phyloP scores from a whole-genome alignment of 2,329 filamentous ascomycete genomes.

The Neurospora sp. region DNA sequence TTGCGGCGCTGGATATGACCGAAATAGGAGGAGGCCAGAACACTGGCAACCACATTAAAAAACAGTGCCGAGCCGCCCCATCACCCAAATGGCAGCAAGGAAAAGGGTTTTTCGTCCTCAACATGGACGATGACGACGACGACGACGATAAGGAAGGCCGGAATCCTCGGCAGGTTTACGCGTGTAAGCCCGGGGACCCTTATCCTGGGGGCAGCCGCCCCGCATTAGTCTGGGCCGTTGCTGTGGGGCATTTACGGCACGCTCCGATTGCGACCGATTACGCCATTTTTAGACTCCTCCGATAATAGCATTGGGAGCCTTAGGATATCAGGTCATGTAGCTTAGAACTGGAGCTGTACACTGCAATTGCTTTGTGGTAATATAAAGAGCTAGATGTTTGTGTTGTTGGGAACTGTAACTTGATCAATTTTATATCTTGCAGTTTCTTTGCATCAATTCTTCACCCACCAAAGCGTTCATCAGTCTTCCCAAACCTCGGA shows the following conservation, averaged over 20 bases:
- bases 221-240: not conserved
- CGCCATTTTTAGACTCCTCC: conserved; percentile 20
- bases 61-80: not conserved
- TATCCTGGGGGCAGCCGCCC: not conserved
- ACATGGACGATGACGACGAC: not conserved
- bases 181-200: not conserved
- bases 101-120: not conserved
- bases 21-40: not conserved
- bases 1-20: conserved; percentile 11
- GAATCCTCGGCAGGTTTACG: not conserved
- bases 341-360: not conserved
- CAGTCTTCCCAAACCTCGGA: not conserved
- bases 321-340: not conserved
- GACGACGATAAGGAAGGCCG: not conserved
- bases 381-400: not conserved
- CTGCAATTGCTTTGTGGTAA: not conserved
- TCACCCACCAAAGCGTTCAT: not conserved
- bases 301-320: not conserved
- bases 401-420: not conserved
- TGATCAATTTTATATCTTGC: not conserved
- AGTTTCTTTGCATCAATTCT: not conserved
- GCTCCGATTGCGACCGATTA: conserved; percentile 25
- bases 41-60: not conserved
- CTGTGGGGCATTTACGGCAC: conserved; percentile 10
- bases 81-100: not conserved